Evolutionary conservation across 2,329 filamentous ascomycete genomes (phyloP), one percentile per base, ranked within the genome.

Genomic region (Sporothrix globosa): DNA sequence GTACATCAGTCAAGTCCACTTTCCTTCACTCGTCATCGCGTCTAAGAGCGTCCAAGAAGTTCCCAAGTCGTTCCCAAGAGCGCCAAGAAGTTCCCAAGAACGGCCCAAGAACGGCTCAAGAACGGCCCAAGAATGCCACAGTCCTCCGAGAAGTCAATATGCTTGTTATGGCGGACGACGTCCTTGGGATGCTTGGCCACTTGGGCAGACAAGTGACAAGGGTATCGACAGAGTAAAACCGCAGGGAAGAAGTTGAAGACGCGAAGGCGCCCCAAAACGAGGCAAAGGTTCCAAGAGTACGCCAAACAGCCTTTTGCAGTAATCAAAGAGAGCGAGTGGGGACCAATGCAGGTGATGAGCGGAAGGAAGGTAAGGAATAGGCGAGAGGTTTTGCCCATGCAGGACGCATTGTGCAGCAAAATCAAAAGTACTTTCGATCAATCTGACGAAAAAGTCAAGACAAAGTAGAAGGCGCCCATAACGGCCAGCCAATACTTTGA

Each of bases 21-120:
- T 7, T 44, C 58, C n/a, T 44, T 34, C 58, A 27, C 39, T 46
- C 30, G 17, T 44, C 39, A 63, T 63, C 58, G 58, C 58, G 21
- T 19, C 58, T 39, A 24, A 34, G 27, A 34, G 58, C 58, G 21
- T 3, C 58, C 58, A 24, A 34, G 27, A 34, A 14, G n/a, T 41
- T 39, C 34, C 56, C 56, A 60, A 60, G 34, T 17, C 41, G 41
- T 14, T 44, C 14, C 13, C 13, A 44, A 58, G 30, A 30, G 21
- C 14, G 30, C 27, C 27, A 30, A 30, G 27, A 30, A 30, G 27
- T 30, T 30, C 27, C 27, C 27, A 30, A 30, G 27, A 27, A 27
- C 27, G 4, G 27, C 27, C 27, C 27, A 27, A 30, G 27, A 27
- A 27, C 27, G 4, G 27, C 27, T 4, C 27, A 27, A 27, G 27